Evolutionary conservation across 1,139 yeast genomes (phyloP).

Genomic region (Petasospora fabianii): DNA sequence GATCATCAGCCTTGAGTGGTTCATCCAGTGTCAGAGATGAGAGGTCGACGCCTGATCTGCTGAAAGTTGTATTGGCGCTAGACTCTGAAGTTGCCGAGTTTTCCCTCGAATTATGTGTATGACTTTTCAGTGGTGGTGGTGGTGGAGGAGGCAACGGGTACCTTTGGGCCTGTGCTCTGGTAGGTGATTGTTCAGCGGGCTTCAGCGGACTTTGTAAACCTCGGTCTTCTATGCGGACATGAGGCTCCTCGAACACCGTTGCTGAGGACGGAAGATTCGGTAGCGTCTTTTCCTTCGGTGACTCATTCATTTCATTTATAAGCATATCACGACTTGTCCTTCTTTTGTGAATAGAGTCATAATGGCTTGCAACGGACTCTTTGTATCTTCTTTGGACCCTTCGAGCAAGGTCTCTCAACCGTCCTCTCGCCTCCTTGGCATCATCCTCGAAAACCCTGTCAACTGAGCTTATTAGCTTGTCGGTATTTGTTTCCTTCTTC

Average conservation of each 20-base stretch:
- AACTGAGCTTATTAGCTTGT: constrained; percentile 19
- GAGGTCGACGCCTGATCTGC: constrained; percentile 5
- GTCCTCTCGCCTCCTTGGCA: constrained; percentile 17
- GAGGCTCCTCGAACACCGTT: background rate
- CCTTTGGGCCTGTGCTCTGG: background rate
- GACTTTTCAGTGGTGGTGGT: background rate
- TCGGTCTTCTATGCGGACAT: background rate
- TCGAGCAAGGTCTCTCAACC: constrained; percentile 15
- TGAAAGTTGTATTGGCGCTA: background rate
- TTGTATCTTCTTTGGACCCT: constrained; percentile 22
- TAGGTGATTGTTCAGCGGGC: background rate
- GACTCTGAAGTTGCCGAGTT: constrained; percentile 1
- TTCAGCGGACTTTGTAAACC: background rate
- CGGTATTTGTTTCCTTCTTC: background rate
- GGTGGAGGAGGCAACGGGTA: background rate
- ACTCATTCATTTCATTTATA: constrained; percentile 5
- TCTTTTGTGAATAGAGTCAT: constrained; percentile 6
- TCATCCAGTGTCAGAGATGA: constrained; percentile 6
- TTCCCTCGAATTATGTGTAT: background rate
- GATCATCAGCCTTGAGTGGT: constrained; percentile 1
- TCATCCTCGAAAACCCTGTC: constrained; percentile 24
- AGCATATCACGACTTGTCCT: constrained; percentile 13
- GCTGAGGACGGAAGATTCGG: constrained; percentile 3
- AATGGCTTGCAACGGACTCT: constrained; percentile 10
- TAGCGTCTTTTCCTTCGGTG: constrained; percentile 4